Conservation (phyloP, 208 protist genomes). For the Trypanosoma platydactyli region DNA sequence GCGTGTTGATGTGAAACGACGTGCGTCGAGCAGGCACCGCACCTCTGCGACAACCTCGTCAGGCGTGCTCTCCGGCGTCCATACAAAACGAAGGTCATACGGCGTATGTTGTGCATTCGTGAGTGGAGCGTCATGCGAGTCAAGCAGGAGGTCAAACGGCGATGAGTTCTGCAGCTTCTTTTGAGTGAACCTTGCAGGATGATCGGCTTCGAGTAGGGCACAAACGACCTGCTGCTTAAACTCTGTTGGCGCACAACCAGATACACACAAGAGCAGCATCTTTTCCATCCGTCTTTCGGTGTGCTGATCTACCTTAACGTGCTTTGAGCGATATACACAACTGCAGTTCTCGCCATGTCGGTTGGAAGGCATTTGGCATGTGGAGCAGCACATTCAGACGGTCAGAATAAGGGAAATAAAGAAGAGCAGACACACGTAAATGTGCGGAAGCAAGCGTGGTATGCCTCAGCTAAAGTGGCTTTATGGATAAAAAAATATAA, state of each 20-base stretch:
- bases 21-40: not conserved
- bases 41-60: constrained; percentile 36
- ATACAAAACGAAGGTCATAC: constrained; percentile 66
- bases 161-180: not conserved
- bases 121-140: constrained; percentile 36
- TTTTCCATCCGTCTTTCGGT: too few species aligned
- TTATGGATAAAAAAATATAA: constrained; percentile 17
- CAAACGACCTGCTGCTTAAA: constrained; percentile 30
- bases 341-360: too few species aligned
- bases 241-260: constrained; percentile 33
- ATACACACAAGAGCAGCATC: constrained; percentile 37
- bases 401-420: constrained; percentile 10
- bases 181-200: not conserved
- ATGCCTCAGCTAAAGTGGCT: constrained; percentile 13
- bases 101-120: constrained; percentile 33
- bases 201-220: constrained; percentile 27
- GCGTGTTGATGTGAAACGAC: constrained; percentile 66
- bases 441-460: too few species aligned
- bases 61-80: constrained; percentile 40
- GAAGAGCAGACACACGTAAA: constrained; percentile 4
- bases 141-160: constrained; percentile 45
- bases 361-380: too few species aligned
- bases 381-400: too few species aligned
- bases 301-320: too few species aligned
- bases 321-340: too few species aligned